phyloP scores from a whole-genome alignment of 2,329 filamentous ascomycete species.

The Xylaria sp. region DNA sequence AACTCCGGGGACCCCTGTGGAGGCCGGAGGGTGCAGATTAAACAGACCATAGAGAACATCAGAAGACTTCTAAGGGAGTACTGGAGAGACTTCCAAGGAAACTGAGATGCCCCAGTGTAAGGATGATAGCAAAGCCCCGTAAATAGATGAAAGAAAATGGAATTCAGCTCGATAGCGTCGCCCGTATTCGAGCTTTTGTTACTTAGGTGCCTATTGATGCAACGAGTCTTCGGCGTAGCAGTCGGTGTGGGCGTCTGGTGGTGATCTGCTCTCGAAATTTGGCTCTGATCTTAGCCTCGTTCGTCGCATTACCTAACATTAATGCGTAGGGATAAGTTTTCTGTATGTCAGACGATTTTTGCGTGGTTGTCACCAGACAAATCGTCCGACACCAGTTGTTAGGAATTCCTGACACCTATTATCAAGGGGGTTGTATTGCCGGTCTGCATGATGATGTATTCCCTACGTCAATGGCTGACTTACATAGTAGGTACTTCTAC shows the following conservation, averaged over 20 bases:
- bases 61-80: conserved; percentile 19
- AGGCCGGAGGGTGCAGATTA: conserved; percentile 15
- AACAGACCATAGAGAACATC: conserved; percentile 21
- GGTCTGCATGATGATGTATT: background rate
- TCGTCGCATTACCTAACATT: background rate
- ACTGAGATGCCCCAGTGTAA: background rate
- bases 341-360: background rate
- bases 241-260: background rate
- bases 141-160: background rate
- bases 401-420: background rate
- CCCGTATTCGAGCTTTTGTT: background rate
- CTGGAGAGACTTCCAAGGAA: conserved; percentile 12
- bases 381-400: background rate
- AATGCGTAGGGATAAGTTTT: background rate
- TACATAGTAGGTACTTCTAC: no score
- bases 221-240: background rate
- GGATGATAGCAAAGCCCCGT: background rate
- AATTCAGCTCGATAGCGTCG: background rate
- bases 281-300: background rate
- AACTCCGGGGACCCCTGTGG: conserved; percentile 9
- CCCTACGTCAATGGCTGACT: no score
- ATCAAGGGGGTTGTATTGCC: background rate
- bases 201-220: background rate
- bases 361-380: background rate
- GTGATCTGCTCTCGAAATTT: background rate